Percentiles rank a stretch among this genome's conserved stretches.
phyloP scores from a whole-genome alignment of 2,329 filamentous ascomycete species.

The Aspergillus unguis region DNA sequence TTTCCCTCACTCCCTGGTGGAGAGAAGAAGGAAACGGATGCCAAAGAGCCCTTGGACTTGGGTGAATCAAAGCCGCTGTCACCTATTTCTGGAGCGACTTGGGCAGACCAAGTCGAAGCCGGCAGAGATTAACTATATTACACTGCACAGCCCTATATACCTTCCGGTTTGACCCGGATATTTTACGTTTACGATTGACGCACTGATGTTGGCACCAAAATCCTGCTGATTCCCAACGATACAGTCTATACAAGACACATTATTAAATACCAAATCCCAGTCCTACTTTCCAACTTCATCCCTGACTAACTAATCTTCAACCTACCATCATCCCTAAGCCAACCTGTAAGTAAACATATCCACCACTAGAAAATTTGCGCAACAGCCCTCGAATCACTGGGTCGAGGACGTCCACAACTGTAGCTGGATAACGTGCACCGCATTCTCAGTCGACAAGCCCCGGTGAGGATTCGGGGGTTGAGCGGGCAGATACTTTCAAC shows the following conservation, averaged over 20 bases:
- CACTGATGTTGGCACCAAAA: not conserved
- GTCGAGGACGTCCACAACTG: too few relatives aligned
- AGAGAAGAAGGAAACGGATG: conserved; percentile 20
- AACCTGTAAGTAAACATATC: too few relatives aligned
- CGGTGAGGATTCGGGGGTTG: too few relatives aligned
- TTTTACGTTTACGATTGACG: not conserved
- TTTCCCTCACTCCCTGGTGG: conserved; percentile 35
- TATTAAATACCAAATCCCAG: too few relatives aligned
- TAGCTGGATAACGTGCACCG: too few relatives aligned
- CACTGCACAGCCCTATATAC: not conserved
- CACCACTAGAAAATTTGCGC: too few relatives aligned
- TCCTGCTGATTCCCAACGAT: not conserved
- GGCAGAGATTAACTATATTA: conserved; percentile 4
- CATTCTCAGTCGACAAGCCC: too few relatives aligned
- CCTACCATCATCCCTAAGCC: too few relatives aligned
- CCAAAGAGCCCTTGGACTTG: not conserved
- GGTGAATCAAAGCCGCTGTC: conserved; percentile 22
- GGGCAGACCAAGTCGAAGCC: conserved; percentile 35
- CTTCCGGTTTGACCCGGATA: not conserved
- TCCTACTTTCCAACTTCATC: too few relatives aligned
- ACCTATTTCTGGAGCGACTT: conserved; percentile 28
- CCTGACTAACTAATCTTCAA: too few relatives aligned
- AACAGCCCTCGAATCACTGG: too few relatives aligned
- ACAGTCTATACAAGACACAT: not conserved
- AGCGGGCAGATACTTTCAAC: too few relatives aligned